Conservation (phyloP, 2,329 filamentous ascomycete species). For the Penicillium sp. region DNA sequence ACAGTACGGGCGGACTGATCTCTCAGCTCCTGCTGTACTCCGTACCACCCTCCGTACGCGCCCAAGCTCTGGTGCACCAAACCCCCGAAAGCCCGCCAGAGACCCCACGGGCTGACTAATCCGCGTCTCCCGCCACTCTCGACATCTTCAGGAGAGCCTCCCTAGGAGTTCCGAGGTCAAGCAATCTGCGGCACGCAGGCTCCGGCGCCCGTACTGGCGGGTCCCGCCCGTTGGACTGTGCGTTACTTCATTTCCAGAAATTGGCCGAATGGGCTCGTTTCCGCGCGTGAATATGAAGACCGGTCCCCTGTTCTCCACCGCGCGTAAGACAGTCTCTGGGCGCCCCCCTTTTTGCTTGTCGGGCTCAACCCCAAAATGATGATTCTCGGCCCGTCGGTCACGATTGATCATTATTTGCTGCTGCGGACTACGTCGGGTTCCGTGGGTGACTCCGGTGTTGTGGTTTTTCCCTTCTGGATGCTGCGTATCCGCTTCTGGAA, state of each 20-base stretch:
- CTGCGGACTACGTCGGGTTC: background rate
- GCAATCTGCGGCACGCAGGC: background rate
- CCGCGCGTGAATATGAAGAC: slow-evolving; percentile 15
- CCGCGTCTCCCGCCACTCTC: background rate
- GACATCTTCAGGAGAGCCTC: background rate
- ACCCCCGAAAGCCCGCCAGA: background rate
- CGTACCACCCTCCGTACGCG: background rate
- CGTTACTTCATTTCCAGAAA: slow-evolving; percentile 7
- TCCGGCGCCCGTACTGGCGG: slow-evolving; percentile 1
- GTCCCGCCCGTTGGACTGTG: slow-evolving; percentile 7
- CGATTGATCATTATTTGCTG: slow-evolving; percentile 14
- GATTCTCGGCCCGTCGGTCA: slow-evolving; percentile 1
- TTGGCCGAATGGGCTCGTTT: slow-evolving; percentile 7
- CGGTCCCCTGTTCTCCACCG: slow-evolving; percentile 6
- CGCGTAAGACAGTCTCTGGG: background rate
- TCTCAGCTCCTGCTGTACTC: background rate
- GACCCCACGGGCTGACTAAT: slow-evolving; percentile 1
- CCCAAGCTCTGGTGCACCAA: background rate
- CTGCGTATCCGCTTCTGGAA: background rate
- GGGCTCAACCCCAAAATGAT: background rate
- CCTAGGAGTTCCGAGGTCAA: background rate
- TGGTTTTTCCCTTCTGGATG: background rate
- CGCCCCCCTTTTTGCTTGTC: background rate
- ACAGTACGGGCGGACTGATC: background rate
- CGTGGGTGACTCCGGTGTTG: background rate